Conservation (phyloP, 257 asterid genomes). For the Salvia splendens region DNA sequence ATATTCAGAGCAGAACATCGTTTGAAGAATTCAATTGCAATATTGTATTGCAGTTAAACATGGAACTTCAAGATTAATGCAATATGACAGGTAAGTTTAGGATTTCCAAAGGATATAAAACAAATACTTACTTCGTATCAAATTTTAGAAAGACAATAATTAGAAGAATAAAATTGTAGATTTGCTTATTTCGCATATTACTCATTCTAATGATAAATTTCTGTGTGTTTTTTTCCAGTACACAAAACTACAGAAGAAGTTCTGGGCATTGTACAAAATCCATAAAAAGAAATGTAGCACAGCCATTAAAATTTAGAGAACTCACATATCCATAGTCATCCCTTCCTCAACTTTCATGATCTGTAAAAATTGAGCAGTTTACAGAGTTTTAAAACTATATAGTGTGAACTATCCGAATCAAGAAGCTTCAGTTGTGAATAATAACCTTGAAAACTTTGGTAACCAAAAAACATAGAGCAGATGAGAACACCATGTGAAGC, state of each 20-base stretch:
- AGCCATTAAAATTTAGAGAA: slow-evolving; percentile 30
- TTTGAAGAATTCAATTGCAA: slow-evolving; percentile 20
- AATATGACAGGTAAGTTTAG: background rate
- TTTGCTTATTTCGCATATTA: background rate
- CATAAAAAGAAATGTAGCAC: slow-evolving; percentile 1
- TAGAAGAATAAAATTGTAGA: background rate
- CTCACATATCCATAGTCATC: slow-evolving; percentile 94
- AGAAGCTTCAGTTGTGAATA: slow-evolving; percentile 19
- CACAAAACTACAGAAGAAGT: background rate
- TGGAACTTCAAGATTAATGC: slow-evolving; percentile 2
- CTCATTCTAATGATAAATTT: background rate
- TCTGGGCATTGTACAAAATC: background rate
- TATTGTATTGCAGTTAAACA: background rate
- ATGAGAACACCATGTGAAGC: slow-evolving; percentile 97
- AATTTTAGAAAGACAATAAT: background rate
- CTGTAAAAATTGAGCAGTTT: slow-evolving; percentile 44
- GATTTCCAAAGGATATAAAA: background rate
- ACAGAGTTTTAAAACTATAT: slow-evolving; percentile 16
- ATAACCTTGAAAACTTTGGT: slow-evolving; percentile 90
- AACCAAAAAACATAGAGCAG: slow-evolving; percentile 75
- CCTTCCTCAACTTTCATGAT: slow-evolving; percentile 90
- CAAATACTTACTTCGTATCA: background rate
- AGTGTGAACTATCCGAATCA: slow-evolving; percentile 14
- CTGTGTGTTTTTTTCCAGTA: background rate
- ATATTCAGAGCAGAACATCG: slow-evolving; percentile 18